Conservation (phyloP, 768 basidiomycete genomes). For the Strobilomyces confusus region DNA sequence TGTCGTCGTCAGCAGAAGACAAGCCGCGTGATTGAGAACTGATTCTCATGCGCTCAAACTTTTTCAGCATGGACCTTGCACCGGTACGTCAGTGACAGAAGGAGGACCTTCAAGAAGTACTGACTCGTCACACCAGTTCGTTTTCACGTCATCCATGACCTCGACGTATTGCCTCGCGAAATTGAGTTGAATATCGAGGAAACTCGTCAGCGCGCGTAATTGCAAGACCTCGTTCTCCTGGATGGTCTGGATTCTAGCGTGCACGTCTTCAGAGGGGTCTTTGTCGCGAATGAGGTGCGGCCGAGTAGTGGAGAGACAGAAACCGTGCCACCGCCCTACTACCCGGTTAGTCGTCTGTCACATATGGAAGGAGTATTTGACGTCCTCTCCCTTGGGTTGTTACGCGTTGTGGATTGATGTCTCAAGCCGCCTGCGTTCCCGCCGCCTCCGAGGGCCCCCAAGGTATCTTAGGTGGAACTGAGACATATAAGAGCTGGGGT, state of each 20-base stretch:
- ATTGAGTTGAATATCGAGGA: slow-evolving; percentile 71
- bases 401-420: no score
- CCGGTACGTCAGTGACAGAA: slow-evolving; percentile 5
- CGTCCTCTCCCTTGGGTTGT: no score
- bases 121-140: slow-evolving; percentile 65
- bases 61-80: slow-evolving; percentile 29
- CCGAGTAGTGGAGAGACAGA: no score
- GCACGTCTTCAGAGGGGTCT: slow-evolving; percentile 81
- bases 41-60: slow-evolving; percentile 22
- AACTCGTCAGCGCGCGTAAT: slow-evolving; percentile 61
- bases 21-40: slow-evolving; percentile 16
- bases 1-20: slow-evolving; percentile 23
- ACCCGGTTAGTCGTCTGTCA: no score
- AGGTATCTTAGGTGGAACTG: no score
- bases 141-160: slow-evolving; percentile 66
- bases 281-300: no score
- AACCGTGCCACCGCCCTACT: no score
- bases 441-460: no score
- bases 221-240: slow-evolving; percentile 77
- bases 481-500: no score
- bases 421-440: no score
- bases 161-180: slow-evolving; percentile 72
- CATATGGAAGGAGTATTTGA: no score
- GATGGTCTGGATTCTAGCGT: slow-evolving; percentile 69
- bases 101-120: slow-evolving; percentile 17